A percentile compares a stretch with the other conserved stretches of the same genome.
phyloP scores from a whole-genome alignment of 495 filamentous ascomycete species.

The Aspergillus asperescens region DNA sequence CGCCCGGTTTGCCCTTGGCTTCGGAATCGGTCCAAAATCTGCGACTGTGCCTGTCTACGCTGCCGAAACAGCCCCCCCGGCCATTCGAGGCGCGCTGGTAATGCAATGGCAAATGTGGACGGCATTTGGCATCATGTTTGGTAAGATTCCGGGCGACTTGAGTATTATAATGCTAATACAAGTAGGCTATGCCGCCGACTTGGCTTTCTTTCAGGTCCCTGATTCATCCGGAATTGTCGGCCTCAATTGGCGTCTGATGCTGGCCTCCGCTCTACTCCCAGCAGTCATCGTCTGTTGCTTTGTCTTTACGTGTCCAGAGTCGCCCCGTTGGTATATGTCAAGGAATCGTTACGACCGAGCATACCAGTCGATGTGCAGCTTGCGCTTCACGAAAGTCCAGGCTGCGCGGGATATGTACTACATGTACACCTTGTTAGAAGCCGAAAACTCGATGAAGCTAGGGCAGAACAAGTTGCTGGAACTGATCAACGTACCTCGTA shows the following conservation, averaged over 20 bases:
- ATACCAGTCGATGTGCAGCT: conserved; percentile 58
- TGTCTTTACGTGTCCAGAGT: conserved; percentile 71
- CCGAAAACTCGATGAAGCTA: conserved; percentile 56
- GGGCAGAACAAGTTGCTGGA: conserved; percentile 61
- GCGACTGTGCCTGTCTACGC: conserved; percentile 76
- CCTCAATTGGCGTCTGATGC: conserved; percentile 79
- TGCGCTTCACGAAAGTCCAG: conserved; percentile 67
- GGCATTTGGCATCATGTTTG: conserved; percentile 77
- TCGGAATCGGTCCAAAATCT: conserved; percentile 78
- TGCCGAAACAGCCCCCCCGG: conserved; percentile 67
- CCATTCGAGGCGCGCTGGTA: conserved; percentile 68
- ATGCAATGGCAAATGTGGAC: conserved; percentile 90
- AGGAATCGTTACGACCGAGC: conserved; percentile 61
- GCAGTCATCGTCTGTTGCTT: conserved; percentile 64
- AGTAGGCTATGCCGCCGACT: conserved; percentile 56
- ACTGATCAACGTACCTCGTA: conserved; percentile 67
- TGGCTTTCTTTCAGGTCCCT: conserved; percentile 64
- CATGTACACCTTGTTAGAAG: conserved; percentile 66
- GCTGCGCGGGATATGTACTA: conserved; percentile 81
- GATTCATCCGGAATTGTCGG: conserved; percentile 51
- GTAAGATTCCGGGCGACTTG: background rate
- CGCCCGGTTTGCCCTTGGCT: conserved; percentile 63
- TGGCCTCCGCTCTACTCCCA: conserved; percentile 72
- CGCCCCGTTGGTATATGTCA: conserved; percentile 73
- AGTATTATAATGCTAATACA: background rate